Percentiles rank a stretch among this genome's conserved stretches.
These are phyloP conservation scores for Populus deltoides DNA, from an alignment of 345 rosid genomes.

Conservation along the genomic window DNA sequence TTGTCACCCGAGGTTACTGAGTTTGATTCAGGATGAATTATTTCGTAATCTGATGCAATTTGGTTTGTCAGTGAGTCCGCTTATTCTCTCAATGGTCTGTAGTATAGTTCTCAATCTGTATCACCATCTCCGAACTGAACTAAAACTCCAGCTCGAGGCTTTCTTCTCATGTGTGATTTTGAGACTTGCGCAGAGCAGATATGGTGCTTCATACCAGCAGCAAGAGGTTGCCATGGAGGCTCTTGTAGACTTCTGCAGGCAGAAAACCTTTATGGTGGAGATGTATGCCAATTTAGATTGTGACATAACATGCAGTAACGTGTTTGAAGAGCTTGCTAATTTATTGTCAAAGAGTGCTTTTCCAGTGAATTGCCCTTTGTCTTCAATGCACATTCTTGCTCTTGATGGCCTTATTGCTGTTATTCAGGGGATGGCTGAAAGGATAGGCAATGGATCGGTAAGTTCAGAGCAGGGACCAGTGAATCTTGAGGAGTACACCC, in stretches of 20 bases:
- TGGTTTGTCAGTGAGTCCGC: constrained; percentile 94
- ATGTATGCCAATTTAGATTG: constrained; percentile 99
- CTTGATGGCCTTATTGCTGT: constrained; percentile 94
- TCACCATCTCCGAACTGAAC: constrained; percentile 77
- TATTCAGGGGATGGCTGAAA: constrained; percentile 98
- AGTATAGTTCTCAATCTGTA: constrained; percentile 93
- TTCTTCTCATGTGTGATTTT: constrained; percentile 95
- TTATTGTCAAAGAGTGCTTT: constrained; percentile 95
- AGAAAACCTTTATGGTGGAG: constrained; percentile 97
- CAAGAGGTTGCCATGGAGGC: constrained; percentile 99
- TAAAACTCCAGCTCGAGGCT: constrained; percentile 95
- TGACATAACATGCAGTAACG: constrained; percentile 96
- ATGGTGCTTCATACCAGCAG: constrained; percentile 90
- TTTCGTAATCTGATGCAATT: constrained; percentile 92
- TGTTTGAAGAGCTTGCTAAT: constrained; percentile 95
- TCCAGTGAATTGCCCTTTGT: constrained; percentile 94
- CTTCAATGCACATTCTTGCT: constrained; percentile 96
- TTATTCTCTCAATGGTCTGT: constrained; percentile 93
- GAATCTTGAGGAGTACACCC: constrained; percentile 79
- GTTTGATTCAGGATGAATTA: constrained; percentile 89
- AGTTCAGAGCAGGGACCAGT: constrained; percentile 70
- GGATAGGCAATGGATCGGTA: constrained; percentile 68
- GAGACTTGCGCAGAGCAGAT: constrained; percentile 96
- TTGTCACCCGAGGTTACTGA: constrained; percentile 76
- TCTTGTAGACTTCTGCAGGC: constrained; percentile 97